A percentile compares a stretch with the other conserved stretches of the same genome.
Conservation (phyloP, 164 flowering plant species). For the Cinnamomum chago region DNA sequence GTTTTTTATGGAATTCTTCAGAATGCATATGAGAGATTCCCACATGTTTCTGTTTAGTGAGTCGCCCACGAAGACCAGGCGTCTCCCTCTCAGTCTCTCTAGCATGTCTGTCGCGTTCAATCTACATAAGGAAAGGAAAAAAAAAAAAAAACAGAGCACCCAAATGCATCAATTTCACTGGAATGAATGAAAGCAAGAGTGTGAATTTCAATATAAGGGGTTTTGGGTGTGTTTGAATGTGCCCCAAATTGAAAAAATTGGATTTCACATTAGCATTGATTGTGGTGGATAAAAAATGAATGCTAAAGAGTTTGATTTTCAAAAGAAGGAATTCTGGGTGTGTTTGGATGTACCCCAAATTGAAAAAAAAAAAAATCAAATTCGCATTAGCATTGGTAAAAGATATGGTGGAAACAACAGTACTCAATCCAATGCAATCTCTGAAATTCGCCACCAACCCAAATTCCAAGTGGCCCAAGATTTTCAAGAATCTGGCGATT, state of each 20-base stretch:
- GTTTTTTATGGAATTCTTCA: slow-evolving; percentile 27
- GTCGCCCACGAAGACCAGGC: slow-evolving; percentile 45
- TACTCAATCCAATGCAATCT: too few relatives aligned
- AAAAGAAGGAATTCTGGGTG: neutral
- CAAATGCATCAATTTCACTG: slow-evolving; percentile 3
- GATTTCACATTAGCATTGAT: too few relatives aligned
- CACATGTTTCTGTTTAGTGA: slow-evolving; percentile 55
- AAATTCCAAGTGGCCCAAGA: neutral
- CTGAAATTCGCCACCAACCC: too few relatives aligned
- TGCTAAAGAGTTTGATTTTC: neutral
- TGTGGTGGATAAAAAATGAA: too few relatives aligned
- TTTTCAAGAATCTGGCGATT: neutral
- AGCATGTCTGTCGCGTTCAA: slow-evolving; percentile 35
- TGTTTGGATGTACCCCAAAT: slow-evolving; percentile 9
- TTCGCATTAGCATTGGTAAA: too few relatives aligned
- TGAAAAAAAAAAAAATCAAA: too few relatives aligned
- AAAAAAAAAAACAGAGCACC: too few relatives aligned
- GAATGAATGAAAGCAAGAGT: neutral
- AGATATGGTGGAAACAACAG: too few relatives aligned
- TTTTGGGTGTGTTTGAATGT: slow-evolving; percentile 5
- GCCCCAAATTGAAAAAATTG: neutral
- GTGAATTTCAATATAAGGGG: neutral
- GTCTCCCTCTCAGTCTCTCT: slow-evolving; percentile 37
- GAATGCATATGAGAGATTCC: slow-evolving; percentile 49
- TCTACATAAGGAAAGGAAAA: slow-evolving; percentile 12